Base-by-base conservation (phyloP, 208 protist genomes). In the Blastocrithidia nonstop region DNA sequence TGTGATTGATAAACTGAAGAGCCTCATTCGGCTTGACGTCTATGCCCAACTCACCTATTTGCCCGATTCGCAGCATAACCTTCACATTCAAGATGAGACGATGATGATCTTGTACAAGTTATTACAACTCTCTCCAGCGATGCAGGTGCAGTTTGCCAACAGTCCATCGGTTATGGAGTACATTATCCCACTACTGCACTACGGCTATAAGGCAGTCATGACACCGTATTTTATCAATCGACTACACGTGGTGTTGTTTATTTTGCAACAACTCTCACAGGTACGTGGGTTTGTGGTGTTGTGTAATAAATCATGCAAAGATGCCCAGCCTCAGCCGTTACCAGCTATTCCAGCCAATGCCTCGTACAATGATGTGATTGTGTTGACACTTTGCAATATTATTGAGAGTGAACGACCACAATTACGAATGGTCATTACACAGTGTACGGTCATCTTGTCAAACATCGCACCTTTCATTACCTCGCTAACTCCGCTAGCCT, bases 401-500 rank as follows among this genome's bases (percentile, higher is more conserved):
- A 44, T 84, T 35, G 57, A 73, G 20, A 67, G 65, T 46, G 50
- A 59, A 11, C 61, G 83, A 17, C 25, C 55, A 0, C 7, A 54
- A 5, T 62, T 87, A 37, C 45, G 54, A 16, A 61, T 64, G 17
- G 39, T 88, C n/a, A 54, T 72, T 41, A 45, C 60, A 11, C 84
- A 72, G 17, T 88, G 86, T 56, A 71, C 64, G 19, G 60, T 69
- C 5, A 50, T 95, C 1, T 22, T 95, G 36, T 50, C 73, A 0
- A 95, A 95, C 49, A 50, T 95, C 33, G 66, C 81, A 4, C 83
- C 87, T 6, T 95, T 82, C 53, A 62, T 95, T n/a, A 88, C 48
- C 6, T 46, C 36, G 3, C 54, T 88, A 13, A 54, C 65, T 36
- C 37, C 28, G 20, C 38, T 46, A 6, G 54, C 66, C 21, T 71